These are phyloP conservation scores for Lasiodiplodia sp. DNA, from an alignment of 2,329 filamentous ascomycete genomes.

Conservation along the genomic window DNA sequence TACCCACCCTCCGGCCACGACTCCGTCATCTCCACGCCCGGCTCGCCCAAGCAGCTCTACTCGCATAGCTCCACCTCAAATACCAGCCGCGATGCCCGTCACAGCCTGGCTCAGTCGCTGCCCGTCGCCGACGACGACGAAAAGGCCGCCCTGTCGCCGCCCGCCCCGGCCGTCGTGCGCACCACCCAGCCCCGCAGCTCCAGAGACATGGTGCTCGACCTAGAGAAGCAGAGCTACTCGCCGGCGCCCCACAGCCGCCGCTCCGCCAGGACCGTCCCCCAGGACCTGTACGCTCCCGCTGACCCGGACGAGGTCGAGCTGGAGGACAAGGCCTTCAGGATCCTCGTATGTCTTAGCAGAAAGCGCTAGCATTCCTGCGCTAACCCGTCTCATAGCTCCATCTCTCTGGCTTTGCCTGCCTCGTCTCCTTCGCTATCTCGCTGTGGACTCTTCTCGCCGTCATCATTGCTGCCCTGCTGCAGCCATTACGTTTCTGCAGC, in stretches of 20 bases:
- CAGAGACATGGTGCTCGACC: slow-evolving; percentile 41
- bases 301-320: slow-evolving; percentile 49
- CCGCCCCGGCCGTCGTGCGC: slow-evolving; percentile 12
- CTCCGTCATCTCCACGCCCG: slow-evolving; percentile 48
- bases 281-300: slow-evolving; percentile 41
- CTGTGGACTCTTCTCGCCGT: slow-evolving; percentile 61
- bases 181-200: slow-evolving; percentile 27
- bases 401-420: slow-evolving; percentile 60
- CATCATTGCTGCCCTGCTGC: slow-evolving; percentile 56
- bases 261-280: slow-evolving; percentile 37
- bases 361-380: neutral
- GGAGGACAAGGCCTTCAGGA: slow-evolving; percentile 53
- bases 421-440: slow-evolving; percentile 61
- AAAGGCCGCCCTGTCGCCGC: slow-evolving; percentile 30
- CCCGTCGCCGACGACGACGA: slow-evolving; percentile 35
- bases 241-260: slow-evolving; percentile 35
- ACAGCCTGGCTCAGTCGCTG: slow-evolving; percentile 33
- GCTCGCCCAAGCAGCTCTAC: slow-evolving; percentile 41
- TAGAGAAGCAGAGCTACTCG: slow-evolving; percentile 42
- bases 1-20: slow-evolving; percentile 37
- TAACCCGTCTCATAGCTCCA: slow-evolving; percentile 53
- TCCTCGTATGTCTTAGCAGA: slow-evolving; percentile 45
- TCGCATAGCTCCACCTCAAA: slow-evolving; percentile 44
- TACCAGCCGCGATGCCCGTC: slow-evolving; percentile 36
- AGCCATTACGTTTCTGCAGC: slow-evolving; percentile 63